A percentile compares a stretch with the other conserved stretches of the same genome.
These are phyloP conservation scores for Skeletonema grethae DNA, from an alignment of 108 stramenopile genomes.

Conservation along the genomic window DNA sequence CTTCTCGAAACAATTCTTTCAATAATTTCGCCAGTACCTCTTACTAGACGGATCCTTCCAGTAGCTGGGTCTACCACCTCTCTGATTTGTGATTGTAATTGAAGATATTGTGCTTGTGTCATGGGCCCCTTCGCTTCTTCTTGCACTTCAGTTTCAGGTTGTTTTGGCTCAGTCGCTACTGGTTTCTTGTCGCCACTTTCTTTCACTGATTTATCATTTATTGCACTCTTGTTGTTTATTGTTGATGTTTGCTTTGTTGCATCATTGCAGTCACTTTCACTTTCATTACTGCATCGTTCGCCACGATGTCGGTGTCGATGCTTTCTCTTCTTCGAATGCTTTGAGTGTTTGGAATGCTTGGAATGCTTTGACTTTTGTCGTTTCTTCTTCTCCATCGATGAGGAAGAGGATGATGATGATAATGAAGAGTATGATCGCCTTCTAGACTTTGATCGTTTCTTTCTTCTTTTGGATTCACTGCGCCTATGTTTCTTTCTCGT, in stretches of 20 bases:
- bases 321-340: conserved; percentile 10
- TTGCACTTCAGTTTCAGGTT: conserved; percentile 28
- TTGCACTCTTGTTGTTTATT: neutral
- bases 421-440: conserved; percentile 29
- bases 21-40: conserved; percentile 92
- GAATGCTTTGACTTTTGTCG: neutral
- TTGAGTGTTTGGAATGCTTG: neutral
- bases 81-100: conserved; percentile 70
- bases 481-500: neutral
- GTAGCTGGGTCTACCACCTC: conserved; percentile 87
- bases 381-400: neutral
- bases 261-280: conserved; percentile 6
- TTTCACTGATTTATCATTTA: neutral
- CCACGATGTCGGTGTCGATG: conserved; percentile 10
- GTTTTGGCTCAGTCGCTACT: neutral
- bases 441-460: conserved; percentile 10
- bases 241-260: neutral
- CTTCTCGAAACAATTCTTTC: conserved; percentile 86
- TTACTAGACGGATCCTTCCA: conserved; percentile 74
- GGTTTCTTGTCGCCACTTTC: conserved; percentile 4
- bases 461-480: conserved; percentile 1
- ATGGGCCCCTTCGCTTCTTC: conserved; percentile 63
- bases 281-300: neutral
- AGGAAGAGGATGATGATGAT: conserved; percentile 16
- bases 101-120: conserved; percentile 79